Conservation (phyloP, 2,329 filamentous ascomycete species). For the Neonectria neomacrospora region DNA sequence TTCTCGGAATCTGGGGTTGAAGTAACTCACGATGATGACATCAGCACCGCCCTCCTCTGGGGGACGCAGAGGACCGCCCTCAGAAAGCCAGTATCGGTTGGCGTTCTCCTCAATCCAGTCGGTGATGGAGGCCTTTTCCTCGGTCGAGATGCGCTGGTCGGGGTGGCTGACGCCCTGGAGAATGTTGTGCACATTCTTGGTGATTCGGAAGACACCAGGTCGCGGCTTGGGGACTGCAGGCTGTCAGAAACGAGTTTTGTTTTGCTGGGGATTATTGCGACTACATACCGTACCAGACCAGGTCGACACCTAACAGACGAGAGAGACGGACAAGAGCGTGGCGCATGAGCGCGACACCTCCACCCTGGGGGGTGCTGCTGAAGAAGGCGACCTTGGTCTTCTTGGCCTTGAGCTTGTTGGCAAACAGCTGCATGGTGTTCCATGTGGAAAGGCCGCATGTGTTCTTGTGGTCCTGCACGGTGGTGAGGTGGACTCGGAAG, state of each 20-base stretch:
- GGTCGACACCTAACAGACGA: constrained; percentile 72
- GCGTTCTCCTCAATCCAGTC: constrained; percentile 81
- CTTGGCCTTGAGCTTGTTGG: constrained; percentile 68
- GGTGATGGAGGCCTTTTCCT: constrained; percentile 71
- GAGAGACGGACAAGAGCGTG: constrained; percentile 81
- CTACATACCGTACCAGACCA: constrained; percentile 75
- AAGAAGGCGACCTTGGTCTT: constrained; percentile 81
- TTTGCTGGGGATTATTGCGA: too few relatives aligned
- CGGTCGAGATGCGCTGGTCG: constrained; percentile 70
- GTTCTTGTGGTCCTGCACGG: constrained; percentile 66
- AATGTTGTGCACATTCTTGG: constrained; percentile 90
- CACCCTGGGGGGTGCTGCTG: constrained; percentile 83
- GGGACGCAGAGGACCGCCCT: constrained; percentile 73
- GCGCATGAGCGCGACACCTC: constrained; percentile 84
- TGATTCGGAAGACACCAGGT: constrained; percentile 82
- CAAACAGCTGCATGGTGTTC: constrained; percentile 72
- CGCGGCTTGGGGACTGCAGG: constrained; percentile 77
- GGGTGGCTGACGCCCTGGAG: constrained; percentile 80
- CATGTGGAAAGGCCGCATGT: constrained; percentile 73
- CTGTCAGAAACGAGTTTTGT: constrained; percentile 2
- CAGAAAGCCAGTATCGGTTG: constrained; percentile 76
- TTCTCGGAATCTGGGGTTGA: not conserved
- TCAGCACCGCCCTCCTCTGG: constrained; percentile 78
- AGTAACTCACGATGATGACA: constrained; percentile 70
- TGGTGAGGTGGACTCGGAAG: constrained; percentile 69